Evolutionary conservation across 495 filamentous ascomycete genomes (phyloP), one percentile per base, ranked within the genome.

Genomic region (Ascodesmis nigricans): DNA sequence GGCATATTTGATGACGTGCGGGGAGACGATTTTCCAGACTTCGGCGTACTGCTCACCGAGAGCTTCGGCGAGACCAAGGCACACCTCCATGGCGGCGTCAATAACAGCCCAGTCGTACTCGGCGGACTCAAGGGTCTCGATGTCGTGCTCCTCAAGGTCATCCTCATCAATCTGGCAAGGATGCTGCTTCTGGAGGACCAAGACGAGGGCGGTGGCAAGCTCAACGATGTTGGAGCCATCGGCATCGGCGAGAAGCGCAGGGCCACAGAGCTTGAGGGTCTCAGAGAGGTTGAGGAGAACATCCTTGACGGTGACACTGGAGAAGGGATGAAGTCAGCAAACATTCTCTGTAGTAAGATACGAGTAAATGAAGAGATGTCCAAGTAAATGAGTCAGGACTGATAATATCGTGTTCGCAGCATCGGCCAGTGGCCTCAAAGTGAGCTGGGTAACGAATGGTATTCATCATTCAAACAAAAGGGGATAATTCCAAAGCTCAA

Each of bases 71-170:
- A 97, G 64, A 19, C 75, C 78, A 24, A 78, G 75, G 20, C 91
- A 61, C 22, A 84, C 78, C 41, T 97, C 87, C 40, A 95, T 64
- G 9, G 78, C 81, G 11, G 79, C 92, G 56, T 97, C 87, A 31
- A 97, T 75, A 28, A 90, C 71, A 17, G 91, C 67, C 87, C 87
- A 95, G 58, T 95, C 87, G 50, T 84, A 93, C 61, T 97, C 87
- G 11, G 87, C 84, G 11, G 73, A 75, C 49, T 87, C 81, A 21
- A 83, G 74, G 18, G 71, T 59, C 17, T 69, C 62, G 33, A 68
- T 68, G 23, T 69, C 57, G 21, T 70, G 61, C 42, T 80, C 75
- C 25, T 73, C 71, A 30, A 80, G 80, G 33, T 75, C 73, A 13
- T 67, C 78, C 18, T 51, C 59, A 52, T 93, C 87, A 43, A 82